Base-by-base conservation (phyloP, 805 yeast species). In the Blastobotrys attinorum region DNA sequence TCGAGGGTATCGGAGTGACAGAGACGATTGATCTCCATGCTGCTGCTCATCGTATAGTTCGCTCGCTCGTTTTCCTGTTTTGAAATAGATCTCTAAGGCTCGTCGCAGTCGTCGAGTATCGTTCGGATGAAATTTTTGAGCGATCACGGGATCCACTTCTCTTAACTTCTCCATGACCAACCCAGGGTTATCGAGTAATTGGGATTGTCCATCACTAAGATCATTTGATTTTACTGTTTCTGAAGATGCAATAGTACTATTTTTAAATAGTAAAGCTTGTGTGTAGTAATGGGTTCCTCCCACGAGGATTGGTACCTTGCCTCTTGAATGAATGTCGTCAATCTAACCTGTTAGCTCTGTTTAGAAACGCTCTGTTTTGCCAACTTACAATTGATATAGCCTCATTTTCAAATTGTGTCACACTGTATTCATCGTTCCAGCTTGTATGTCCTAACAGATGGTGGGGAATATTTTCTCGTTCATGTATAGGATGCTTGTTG, bases 281-380 rank as follows among this genome's bases (percentile, higher is more conserved):
- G 87, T 66, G 59, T 92, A 92, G 61, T 92, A 92, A 58, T 89
- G 97, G 0, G 98, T 92, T 0, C 98, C 98, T 3, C 98, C 98
- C 1, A 92, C 92, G 0, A 92, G 60, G 2, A 92, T 83, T 0
- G 98, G 97, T 1, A 83, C 53, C 55, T 87, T 88, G 0, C 84
- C 84, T 17, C 83, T 59, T 0, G 59, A 44, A 47, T 80, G 81
- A 8, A 90, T 80, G 25, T 79, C 83, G 0, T 73, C 71, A n/a
- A n/a, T n/a, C n/a, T n/a, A n/a, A n/a, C n/a, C n/a, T n/a, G n/a
- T n/a, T n/a, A n/a, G n/a, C n/a, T n/a, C n/a, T n/a, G n/a, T n/a
- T n/a, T n/a, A n/a, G n/a, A n/a, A n/a, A n/a, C n/a, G n/a, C n/a
- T n/a, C n/a, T n/a, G n/a, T n/a, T n/a, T n/a, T n/a, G n/a, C n/a